Conservation (phyloP, 2,329 filamentous ascomycete genomes). For the Pyricularia pennisetigena region DNA sequence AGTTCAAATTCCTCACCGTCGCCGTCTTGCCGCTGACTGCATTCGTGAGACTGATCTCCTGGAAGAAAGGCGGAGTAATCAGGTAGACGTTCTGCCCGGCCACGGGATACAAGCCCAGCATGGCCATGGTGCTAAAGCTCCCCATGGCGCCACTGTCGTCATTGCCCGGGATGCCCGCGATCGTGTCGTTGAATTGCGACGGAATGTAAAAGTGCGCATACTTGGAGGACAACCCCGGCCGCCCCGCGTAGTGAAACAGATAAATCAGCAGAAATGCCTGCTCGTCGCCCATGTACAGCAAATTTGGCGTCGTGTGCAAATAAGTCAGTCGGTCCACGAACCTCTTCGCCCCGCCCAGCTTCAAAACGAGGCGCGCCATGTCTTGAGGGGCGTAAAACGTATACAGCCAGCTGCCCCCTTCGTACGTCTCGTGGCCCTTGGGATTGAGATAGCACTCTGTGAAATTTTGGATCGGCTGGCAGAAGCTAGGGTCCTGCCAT, state of each 20-base stretch:
- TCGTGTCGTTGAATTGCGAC: conserved; percentile 47
- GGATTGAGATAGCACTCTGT: conserved; percentile 12
- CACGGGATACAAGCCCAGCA: conserved; percentile 63
- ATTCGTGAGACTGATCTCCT: conserved; percentile 46
- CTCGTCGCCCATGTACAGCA: conserved; percentile 53
- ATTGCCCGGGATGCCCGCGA: conserved; percentile 56
- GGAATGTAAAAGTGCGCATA: conserved; percentile 58
- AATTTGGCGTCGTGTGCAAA: conserved; percentile 33
- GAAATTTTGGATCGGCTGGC: conserved; percentile 38
- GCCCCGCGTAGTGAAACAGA: conserved; percentile 60
- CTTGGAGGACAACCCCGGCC: conserved; percentile 42
- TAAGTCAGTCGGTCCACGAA: conserved; percentile 47
- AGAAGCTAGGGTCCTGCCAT: conserved; percentile 53
- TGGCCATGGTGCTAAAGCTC: conserved; percentile 53
- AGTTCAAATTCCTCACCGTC: conserved; percentile 49
- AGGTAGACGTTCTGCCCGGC: conserved; percentile 61
- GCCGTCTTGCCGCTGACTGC: conserved; percentile 49
- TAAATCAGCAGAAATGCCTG: conserved; percentile 53
- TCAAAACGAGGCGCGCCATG: conserved; percentile 31
- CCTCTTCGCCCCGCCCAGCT: conserved; percentile 39
- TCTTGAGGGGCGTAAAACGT: conserved; percentile 42
- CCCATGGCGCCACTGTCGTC: conserved; percentile 66
- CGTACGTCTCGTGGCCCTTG: conserved; percentile 55
- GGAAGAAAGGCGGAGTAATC: conserved; percentile 61
- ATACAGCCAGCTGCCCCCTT: conserved; percentile 60